Percentiles rank a stretch among this genome's conserved stretches.
Evolutionary conservation across 1,139 yeast genomes (phyloP).

Genomic region (Yamadazyma diddensiae): DNA sequence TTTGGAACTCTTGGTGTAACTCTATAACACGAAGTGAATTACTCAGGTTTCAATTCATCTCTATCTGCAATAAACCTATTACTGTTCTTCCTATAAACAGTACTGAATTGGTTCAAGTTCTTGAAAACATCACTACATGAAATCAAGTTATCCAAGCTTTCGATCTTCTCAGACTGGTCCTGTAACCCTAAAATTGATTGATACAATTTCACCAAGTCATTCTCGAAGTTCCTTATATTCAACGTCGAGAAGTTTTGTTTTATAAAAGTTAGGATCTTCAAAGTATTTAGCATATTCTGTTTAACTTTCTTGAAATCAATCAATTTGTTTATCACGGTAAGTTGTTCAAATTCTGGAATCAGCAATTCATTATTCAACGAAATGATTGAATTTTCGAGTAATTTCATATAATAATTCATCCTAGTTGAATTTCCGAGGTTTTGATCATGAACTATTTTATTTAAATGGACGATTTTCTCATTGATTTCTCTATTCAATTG

Average conservation of each 20-base stretch:
- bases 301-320: constrained; percentile 43
- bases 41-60: constrained; percentile 5
- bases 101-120: constrained; percentile 47
- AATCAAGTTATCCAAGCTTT: constrained; percentile 43
- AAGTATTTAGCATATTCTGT: constrained; percentile 41
- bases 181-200: constrained; percentile 7
- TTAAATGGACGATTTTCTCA: constrained; percentile 14
- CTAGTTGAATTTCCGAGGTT: constrained; percentile 32
- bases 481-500: constrained; percentile 43
- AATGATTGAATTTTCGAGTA: constrained; percentile 54
- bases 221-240: constrained; percentile 11
- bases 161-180: constrained; percentile 23
- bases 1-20: too few species aligned
- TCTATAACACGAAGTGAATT: too few species aligned
- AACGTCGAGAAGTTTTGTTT: constrained; percentile 12
- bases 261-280: constrained; percentile 43
- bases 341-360: constrained; percentile 25
- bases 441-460: constrained; percentile 8
- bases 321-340: constrained; percentile 38
- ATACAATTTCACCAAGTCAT: constrained; percentile 16
- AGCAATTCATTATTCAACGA: constrained; percentile 47
- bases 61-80: constrained; percentile 12
- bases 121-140: constrained; percentile 51
- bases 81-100: constrained; percentile 45
- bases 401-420: constrained; percentile 61